phyloP scores from a whole-genome alignment of 176 grass and related monocot species.

The Panicum miliaceum region DNA sequence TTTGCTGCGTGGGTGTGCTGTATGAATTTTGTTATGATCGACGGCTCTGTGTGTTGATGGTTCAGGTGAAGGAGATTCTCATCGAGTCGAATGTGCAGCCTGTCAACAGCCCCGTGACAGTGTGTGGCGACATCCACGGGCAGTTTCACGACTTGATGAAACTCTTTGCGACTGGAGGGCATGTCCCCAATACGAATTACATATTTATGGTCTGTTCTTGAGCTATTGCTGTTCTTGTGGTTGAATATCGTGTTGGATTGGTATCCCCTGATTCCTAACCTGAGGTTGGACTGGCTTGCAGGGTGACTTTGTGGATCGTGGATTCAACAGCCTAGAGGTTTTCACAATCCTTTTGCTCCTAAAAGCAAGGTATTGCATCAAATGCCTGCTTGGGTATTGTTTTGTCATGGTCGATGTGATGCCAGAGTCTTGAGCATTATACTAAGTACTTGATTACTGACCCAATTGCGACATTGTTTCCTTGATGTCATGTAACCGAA shows the following conservation, averaged over 20 bases:
- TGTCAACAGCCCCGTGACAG: slow-evolving; percentile 97
- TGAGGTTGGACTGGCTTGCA: slow-evolving; percentile 36
- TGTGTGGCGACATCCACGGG: slow-evolving; percentile 97
- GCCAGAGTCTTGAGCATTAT: background rate
- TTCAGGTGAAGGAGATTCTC: slow-evolving; percentile 94
- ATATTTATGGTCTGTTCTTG: slow-evolving; percentile 80
- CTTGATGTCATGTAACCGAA: background rate
- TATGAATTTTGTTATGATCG: background rate
- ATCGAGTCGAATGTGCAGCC: slow-evolving; percentile 99
- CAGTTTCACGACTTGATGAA: slow-evolving; percentile 99
- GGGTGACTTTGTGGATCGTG: slow-evolving; percentile 99
- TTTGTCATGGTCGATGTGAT: background rate
- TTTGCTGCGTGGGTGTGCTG: background rate
- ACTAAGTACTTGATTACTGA: background rate
- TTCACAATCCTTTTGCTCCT: slow-evolving; percentile 95
- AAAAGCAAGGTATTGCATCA: slow-evolving; percentile 84
- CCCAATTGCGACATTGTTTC: background rate
- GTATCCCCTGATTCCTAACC: slow-evolving; percentile 33
- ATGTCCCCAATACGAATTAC: slow-evolving; percentile 93
- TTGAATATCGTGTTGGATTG: background rate
- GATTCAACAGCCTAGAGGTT: slow-evolving; percentile 97
- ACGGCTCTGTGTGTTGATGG: background rate
- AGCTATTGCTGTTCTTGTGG: background rate
- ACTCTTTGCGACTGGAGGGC: slow-evolving; percentile 94
- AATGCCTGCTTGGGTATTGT: background rate